Base-by-base conservation (phyloP, 2,329 filamentous ascomycete species). In the Ophiostoma pallidulum region DNA sequence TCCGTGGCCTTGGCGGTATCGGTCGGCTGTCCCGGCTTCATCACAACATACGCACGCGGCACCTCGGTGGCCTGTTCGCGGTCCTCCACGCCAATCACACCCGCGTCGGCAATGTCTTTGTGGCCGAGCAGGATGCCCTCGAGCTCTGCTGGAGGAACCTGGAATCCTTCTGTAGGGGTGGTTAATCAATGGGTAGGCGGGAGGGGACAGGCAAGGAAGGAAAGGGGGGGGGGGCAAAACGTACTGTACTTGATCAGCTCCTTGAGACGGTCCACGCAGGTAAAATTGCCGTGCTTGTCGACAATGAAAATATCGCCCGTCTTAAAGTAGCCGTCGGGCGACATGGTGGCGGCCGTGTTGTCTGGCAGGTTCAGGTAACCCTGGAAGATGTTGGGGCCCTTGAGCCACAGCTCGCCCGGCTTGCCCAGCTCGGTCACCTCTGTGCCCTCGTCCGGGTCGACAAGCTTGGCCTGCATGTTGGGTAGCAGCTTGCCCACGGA, bases 271-370 rank as follows among this genome's bases (percentile, higher is more conserved):
- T 96, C 90, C 1, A 90, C 94, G 61, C 95, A 91, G 69, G 82
- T 95, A 58, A 94, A 86, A 60, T 94, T 86, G 26, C 85, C 85
- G 42, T 85, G 73, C 39, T 74, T 68, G 59, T 94, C 86, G 58
- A 86, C 78, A 54, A 86, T 81, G 4, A 87, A 86, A 22, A 95
- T 80, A 58, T 96, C 90, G 2, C 90, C 90, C 0, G 90, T 95
- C 64, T 83, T 90, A 73, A 94, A 95, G 70, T 81, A 96, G 1
- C 87, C 87, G 54, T 94, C 87, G 0, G 69, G 56, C 3, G 84
- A 85, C 52, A 92, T 79, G 0, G 84, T 80, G 39, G 86, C 80
- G 3, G 69, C 70, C 3, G 86, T 88, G 3, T 82, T 78, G 52
- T 83, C 76, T 0, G 79, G 75, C 49, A 85, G 84, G 58, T 88